phyloP scores from a whole-genome alignment of 495 filamentous ascomycete genomes.

The Ascodesmis nigricans region DNA sequence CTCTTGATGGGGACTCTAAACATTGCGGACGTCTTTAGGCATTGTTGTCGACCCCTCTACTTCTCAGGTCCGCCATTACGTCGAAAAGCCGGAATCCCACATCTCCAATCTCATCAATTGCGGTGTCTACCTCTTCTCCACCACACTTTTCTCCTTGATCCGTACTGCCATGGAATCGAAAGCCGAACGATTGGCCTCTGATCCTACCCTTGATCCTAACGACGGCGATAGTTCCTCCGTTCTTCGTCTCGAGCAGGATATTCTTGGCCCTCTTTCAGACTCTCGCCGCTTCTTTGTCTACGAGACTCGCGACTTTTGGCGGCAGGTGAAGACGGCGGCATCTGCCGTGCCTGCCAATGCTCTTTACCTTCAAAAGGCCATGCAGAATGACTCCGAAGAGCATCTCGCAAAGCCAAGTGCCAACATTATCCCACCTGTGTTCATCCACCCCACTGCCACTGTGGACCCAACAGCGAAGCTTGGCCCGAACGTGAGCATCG shows the following conservation, averaged over 20 bases:
- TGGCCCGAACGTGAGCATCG: conserved; percentile 89
- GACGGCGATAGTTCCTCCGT: conserved; percentile 69
- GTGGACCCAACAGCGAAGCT: conserved; percentile 94
- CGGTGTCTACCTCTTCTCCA: conserved; percentile 91
- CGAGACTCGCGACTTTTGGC: conserved; percentile 99
- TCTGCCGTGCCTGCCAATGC: conserved; percentile 95
- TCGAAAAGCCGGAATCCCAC: conserved; percentile 96
- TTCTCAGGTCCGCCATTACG: conserved; percentile 92
- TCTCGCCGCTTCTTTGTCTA: conserved; percentile 96
- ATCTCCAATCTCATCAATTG: conserved; percentile 99
- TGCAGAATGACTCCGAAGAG: conserved; percentile 62
- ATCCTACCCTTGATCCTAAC: conserved; percentile 81
- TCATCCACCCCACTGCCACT: conserved; percentile 81
- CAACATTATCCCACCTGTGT: conserved; percentile 83
- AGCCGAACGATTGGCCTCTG: conserved; percentile 71
- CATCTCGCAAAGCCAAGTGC: conserved; percentile 66
- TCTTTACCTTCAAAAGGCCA: conserved; percentile 87
- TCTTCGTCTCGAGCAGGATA: conserved; percentile 91
- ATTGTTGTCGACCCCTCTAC: conserved; percentile 91
- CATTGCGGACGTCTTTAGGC: conserved; percentile 11
- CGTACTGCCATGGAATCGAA: conserved; percentile 89
- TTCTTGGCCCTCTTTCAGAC: conserved; percentile 87
- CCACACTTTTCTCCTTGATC: conserved; percentile 90
- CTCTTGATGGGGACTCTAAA: neutral
- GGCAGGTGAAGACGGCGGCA: conserved; percentile 97